These are phyloP conservation scores for Acmispon strigosus DNA, from an alignment of 306 rosid genomes.

Conservation along the genomic window DNA sequence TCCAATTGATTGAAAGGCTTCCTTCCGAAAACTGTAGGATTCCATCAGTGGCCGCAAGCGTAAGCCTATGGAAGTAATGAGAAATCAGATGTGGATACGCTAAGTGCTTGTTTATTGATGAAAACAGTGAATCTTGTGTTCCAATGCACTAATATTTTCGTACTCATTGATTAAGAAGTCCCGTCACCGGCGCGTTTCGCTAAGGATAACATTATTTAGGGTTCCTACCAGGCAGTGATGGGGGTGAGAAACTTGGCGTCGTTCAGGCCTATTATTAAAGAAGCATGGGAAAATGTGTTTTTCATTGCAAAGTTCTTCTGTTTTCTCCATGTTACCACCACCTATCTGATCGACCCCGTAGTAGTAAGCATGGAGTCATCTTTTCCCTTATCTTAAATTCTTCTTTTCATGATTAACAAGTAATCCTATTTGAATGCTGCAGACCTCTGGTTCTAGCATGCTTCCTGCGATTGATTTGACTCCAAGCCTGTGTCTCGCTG, in stretches of 20 bases:
- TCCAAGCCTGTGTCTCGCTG: constrained; percentile 23
- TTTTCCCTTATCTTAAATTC: neutral
- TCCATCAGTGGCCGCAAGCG: too few species aligned
- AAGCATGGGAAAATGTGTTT: constrained; percentile 22
- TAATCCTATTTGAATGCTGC: constrained; percentile 20
- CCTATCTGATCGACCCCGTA: constrained; percentile 26
- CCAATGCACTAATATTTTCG: too few species aligned
- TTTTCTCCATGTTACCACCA: constrained; percentile 36
- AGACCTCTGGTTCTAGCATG: constrained; percentile 85
- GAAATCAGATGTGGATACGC: too few species aligned
- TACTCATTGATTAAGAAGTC: too few species aligned
- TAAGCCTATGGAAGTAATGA: too few species aligned
- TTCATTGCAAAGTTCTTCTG: constrained; percentile 26
- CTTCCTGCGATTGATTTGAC: constrained; percentile 48
- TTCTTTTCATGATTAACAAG: neutral
- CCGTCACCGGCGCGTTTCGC: too few species aligned
- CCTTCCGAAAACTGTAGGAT: too few species aligned
- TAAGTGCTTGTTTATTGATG: too few species aligned
- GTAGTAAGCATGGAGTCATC: constrained; percentile 26
- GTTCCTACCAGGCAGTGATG: neutral
- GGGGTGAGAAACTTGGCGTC: neutral
- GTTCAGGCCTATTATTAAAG: constrained; percentile 17
- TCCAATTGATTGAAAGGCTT: too few species aligned
- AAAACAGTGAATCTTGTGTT: too few species aligned
- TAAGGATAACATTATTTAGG: too few species aligned